Base-by-base conservation (phyloP, 2,329 filamentous ascomycete species). In the Conoideocrella luteorostrata region DNA sequence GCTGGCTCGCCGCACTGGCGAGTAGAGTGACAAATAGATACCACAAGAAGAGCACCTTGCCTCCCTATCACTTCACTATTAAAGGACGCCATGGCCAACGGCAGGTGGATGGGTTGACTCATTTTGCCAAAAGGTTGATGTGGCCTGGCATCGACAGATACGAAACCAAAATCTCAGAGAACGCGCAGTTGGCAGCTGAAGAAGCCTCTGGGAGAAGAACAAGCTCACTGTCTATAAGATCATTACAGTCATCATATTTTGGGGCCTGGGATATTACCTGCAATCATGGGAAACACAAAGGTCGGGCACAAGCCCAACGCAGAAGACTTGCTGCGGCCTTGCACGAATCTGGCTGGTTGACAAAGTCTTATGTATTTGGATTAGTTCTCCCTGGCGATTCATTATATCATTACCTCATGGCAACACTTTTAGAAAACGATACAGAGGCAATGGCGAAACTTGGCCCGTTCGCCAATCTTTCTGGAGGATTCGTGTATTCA, bases 291-390 rank as follows among this genome's bases (percentile, higher is more conserved):
- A 47, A 50, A 44, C 56, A 60, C 38, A 63, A 58, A 40, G 52
- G 57, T 35, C 51, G 51, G 17, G 54, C 57, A 11, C 60, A 68
- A 5, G 65, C 69, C 2, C 69, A 75, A 45, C 68, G 74, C 28
- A 68, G 71, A 37, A 78, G 71, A 50, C 66, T 82, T 39, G 73
- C 77, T 13, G 76, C 78, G 2, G 74, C 74, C 2, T 63, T 83
- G 18, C 74, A 80, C 47, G 64, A 72, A 3, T 72, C 75, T 0
- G 81, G 82, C 2, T 85, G 81, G 82, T 68, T 85, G 15, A 83
- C 80, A 5, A 80, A 80, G 57, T 82, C 78, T 20, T 85, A 83
- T 52, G 65, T 84, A 7, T 84, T 79, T 26, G 80, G 81, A 0
- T 58, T 85, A 35, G 71, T 84, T 54, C 64, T 85, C 7, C 82